Evolutionary conservation across 2,329 filamentous ascomycete genomes (phyloP).

Genomic region (Trichoderma semiorbis): DNA sequence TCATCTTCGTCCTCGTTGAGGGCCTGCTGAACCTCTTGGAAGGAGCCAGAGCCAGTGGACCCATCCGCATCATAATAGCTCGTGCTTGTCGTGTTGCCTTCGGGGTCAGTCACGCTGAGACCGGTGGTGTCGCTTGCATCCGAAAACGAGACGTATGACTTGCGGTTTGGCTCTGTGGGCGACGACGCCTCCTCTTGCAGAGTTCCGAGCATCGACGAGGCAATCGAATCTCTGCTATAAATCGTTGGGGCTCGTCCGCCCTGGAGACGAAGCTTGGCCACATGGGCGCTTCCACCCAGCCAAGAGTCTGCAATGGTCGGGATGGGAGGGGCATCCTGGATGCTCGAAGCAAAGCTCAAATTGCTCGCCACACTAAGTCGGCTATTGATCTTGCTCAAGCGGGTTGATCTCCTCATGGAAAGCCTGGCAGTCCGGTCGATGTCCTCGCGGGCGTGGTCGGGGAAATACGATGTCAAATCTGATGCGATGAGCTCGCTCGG

Average conservation of each 20-base stretch:
- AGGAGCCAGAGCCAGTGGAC: conserved; percentile 67
- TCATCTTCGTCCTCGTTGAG: conserved; percentile 90
- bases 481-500: conserved; percentile 97
- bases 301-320: conserved; percentile 94
- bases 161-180: conserved; percentile 79
- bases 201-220: conserved; percentile 84
- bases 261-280: conserved; percentile 43
- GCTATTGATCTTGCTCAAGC: conserved; percentile 88
- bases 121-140: conserved; percentile 68
- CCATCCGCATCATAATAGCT: conserved; percentile 84
- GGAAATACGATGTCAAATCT: conserved; percentile 95
- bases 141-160: conserved; percentile 89
- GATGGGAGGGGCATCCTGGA: conserved; percentile 90
- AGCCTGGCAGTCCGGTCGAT: conserved; percentile 94
- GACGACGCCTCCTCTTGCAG: conserved; percentile 88
- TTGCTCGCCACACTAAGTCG: conserved; percentile 92
- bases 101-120: conserved; percentile 74
- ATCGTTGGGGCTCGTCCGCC: conserved; percentile 42
- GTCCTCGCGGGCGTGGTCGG: conserved; percentile 86
- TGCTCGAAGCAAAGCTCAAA: conserved; percentile 84
- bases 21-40: conserved; percentile 80
- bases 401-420: conserved; percentile 84
- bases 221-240: conserved; percentile 77
- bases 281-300: conserved; percentile 54
- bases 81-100: conserved; percentile 64